Percentiles rank a stretch among this genome's conserved stretches.
These are phyloP conservation scores for Fusarium fracticaudum DNA, from an alignment of 2,329 filamentous ascomycete species.

Conservation along the genomic window DNA sequence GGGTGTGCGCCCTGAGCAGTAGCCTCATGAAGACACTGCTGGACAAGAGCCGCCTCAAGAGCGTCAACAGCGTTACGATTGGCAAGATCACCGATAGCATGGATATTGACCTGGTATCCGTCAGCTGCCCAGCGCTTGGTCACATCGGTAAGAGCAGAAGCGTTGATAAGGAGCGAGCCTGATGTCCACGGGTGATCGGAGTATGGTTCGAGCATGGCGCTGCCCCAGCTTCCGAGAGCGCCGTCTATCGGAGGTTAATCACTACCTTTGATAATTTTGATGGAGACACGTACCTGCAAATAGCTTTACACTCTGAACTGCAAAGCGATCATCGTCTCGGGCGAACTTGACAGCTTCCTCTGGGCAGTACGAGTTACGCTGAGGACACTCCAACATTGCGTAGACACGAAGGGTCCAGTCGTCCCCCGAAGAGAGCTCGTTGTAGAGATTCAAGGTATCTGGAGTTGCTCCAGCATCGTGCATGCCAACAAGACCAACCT, in stretches of 20 bases:
- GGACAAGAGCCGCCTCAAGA: constrained; percentile 64
- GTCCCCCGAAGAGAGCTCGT: constrained; percentile 56
- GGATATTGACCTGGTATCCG: constrained; percentile 76
- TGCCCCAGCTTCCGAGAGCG: constrained; percentile 76
- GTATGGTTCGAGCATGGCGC: constrained; percentile 77
- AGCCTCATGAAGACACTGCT: constrained; percentile 57
- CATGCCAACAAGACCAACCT: constrained; percentile 73
- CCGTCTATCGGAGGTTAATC: constrained; percentile 60
- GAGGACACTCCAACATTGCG: constrained; percentile 73
- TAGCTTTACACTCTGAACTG: constrained; percentile 72
- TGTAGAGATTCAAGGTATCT: constrained; percentile 63
- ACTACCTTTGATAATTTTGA: no score
- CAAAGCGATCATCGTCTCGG: constrained; percentile 60
- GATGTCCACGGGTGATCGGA: constrained; percentile 68
- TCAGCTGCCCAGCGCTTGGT: constrained; percentile 66
- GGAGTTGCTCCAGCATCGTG: constrained; percentile 73
- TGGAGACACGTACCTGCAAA: constrained; percentile 65
- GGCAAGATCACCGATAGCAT: constrained; percentile 76
- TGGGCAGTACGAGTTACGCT: constrained; percentile 71
- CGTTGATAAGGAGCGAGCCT: constrained; percentile 73
- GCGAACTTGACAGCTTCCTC: constrained; percentile 56
- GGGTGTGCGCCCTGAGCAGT: constrained; percentile 26
- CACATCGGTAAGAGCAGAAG: constrained; percentile 64
- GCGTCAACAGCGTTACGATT: constrained; percentile 73
- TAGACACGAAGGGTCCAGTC: constrained; percentile 72